Percentiles rank a stretch among this genome's conserved stretches.
These are phyloP conservation scores for Antitrichia curtipendula DNA, from an alignment of 225 moss, liverwort and hornwort genomes.

Conservation along the genomic window DNA sequence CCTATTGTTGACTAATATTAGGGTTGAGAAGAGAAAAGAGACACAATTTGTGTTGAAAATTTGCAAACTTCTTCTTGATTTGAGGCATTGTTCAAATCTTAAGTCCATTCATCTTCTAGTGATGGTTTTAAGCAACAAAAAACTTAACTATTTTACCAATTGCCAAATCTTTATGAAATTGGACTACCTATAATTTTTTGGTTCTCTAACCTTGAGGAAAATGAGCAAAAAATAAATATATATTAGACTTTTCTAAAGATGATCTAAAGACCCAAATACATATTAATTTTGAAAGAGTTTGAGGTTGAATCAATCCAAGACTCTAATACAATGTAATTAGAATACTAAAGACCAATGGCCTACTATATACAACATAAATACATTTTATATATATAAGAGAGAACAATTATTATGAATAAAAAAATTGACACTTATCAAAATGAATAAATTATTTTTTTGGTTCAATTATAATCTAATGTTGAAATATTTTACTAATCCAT, in stretches of 20 bases:
- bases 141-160: too few species aligned
- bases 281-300: neutral
- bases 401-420: too few species aligned
- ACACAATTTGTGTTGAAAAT: neutral
- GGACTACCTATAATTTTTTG: neutral
- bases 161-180: too few species aligned
- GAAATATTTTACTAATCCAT: too few species aligned
- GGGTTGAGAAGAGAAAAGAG: neutral
- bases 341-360: too few species aligned
- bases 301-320: neutral
- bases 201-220: neutral
- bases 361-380: too few species aligned
- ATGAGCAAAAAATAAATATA: neutral
- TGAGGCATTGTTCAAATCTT: neutral
- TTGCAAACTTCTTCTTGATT: neutral
- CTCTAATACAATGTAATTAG: too few species aligned
- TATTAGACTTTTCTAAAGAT: neutral
- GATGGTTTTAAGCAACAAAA: neutral
- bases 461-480: too few species aligned
- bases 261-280: neutral
- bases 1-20: neutral
- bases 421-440: too few species aligned
- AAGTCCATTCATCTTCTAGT: neutral
- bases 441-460: too few species aligned
- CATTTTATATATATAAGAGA: too few species aligned